phyloP scores from a whole-genome alignment of 495 filamentous ascomycete species.

The Penicillium mononematosum region DNA sequence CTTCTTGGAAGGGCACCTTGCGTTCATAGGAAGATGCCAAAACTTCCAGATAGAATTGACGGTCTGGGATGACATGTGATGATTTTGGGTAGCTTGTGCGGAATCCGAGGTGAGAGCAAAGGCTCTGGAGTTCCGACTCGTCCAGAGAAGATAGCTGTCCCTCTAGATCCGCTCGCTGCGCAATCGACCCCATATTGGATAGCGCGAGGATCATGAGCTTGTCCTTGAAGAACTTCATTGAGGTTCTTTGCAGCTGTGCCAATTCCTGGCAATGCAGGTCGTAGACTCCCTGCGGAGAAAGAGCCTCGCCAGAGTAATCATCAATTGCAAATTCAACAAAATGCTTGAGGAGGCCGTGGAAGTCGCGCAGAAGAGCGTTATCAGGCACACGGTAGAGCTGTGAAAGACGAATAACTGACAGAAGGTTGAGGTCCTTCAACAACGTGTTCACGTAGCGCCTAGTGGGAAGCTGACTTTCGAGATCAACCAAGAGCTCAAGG shows the following conservation, averaged over 20 bases:
- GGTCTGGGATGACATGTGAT: slow-evolving; percentile 58
- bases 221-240: slow-evolving; percentile 81
- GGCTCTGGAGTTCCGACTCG: slow-evolving; percentile 66
- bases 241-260: slow-evolving; percentile 75
- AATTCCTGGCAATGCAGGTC: slow-evolving; percentile 74
- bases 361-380: slow-evolving; percentile 78
- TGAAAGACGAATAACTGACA: slow-evolving; percentile 77
- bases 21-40: slow-evolving; percentile 76
- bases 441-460: slow-evolving; percentile 90
- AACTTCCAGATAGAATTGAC: slow-evolving; percentile 71
- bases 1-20: slow-evolving; percentile 80
- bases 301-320: slow-evolving; percentile 79
- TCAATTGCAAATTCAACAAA: slow-evolving; percentile 88
- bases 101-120: slow-evolving; percentile 72
- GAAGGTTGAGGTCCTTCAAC: slow-evolving; percentile 84
- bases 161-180: slow-evolving; percentile 74
- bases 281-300: slow-evolving; percentile 69
- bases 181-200: slow-evolving; percentile 87
- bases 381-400: slow-evolving; percentile 70
- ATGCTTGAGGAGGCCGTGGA: slow-evolving; percentile 74
- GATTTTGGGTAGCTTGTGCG: slow-evolving; percentile 76
- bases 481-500: slow-evolving; percentile 83
- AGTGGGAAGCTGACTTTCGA: slow-evolving; percentile 92
- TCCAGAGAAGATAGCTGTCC: slow-evolving; percentile 69
- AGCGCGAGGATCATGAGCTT: slow-evolving; percentile 88